Evolutionary conservation across 2,329 filamentous ascomycete species (phyloP).

Genomic region (Neodidymelliopsis sp.): DNA sequence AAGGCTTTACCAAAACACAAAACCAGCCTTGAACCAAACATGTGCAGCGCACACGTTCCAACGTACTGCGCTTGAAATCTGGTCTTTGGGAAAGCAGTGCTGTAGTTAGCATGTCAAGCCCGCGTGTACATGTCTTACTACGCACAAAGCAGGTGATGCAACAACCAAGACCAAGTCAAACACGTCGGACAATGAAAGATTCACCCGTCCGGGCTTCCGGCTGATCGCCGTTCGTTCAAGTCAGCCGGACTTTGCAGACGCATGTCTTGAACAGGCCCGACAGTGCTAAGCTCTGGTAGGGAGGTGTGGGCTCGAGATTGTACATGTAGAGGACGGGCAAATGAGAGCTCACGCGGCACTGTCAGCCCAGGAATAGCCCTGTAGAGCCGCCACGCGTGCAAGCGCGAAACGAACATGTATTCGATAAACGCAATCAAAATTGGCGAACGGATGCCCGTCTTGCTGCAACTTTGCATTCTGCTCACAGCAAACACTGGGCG

Average conservation of each 20-base stretch:
- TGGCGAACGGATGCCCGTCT: constrained; percentile 6
- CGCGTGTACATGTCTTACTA: constrained; percentile 7
- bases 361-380: constrained; percentile 32
- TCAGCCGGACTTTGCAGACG: constrained; percentile 38
- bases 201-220: constrained; percentile 24
- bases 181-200: constrained; percentile 21
- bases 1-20: background rate
- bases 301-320: constrained; percentile 36
- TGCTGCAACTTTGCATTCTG: background rate
- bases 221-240: constrained; percentile 25
- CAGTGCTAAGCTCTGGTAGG: constrained; percentile 22
- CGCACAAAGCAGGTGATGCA: constrained; percentile 2
- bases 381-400: constrained; percentile 29
- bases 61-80: background rate
- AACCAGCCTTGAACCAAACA: background rate
- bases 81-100: background rate
- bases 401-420: constrained; percentile 23
- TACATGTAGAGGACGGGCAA: constrained; percentile 30
- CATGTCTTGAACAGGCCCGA: constrained; percentile 27
- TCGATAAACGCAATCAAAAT: constrained; percentile 15
- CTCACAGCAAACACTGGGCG: constrained; percentile 1
- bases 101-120: background rate
- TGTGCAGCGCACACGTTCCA: background rate
- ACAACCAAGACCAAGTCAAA: constrained; percentile 6
- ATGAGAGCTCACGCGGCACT: constrained; percentile 39